phyloP scores from a whole-genome alignment of 78 protist species.

The Polysphondylium violaceum region DNA sequence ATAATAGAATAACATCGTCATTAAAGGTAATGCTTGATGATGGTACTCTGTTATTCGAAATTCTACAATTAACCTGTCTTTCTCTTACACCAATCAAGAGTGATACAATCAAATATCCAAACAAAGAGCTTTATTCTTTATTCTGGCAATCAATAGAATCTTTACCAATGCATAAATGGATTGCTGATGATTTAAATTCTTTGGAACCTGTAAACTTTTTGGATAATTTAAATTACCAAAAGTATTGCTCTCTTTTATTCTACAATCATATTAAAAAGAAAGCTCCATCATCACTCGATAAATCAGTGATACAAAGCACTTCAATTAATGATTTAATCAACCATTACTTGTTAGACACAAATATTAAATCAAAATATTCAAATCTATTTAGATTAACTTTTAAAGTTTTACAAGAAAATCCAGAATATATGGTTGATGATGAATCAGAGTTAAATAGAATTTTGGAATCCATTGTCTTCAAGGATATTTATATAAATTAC shows the following conservation, averaged over 20 bases:
- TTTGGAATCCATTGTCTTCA: too few species aligned
- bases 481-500: too few species aligned
- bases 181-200: background rate
- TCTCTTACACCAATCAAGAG: background rate
- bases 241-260: background rate
- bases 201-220: background rate
- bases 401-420: background rate
- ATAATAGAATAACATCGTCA: background rate
- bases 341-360: background rate
- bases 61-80: background rate
- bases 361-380: background rate
- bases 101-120: background rate
- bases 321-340: background rate
- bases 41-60: background rate
- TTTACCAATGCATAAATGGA: background rate
- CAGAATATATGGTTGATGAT: background rate
- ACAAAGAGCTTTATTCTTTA: background rate
- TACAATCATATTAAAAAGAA: background rate
- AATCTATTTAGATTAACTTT: background rate
- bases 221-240: background rate
- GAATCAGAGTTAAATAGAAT: too few species aligned
- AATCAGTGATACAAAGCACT: background rate
- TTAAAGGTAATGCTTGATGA: background rate
- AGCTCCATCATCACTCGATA: constrained; percentile 5
- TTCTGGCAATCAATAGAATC: background rate